Percentiles rank a stretch among this genome's conserved stretches.
These are phyloP conservation scores for Cryphonectria parasitica DNA, from an alignment of 2,329 filamentous ascomycete genomes.

Conservation along the genomic window DNA sequence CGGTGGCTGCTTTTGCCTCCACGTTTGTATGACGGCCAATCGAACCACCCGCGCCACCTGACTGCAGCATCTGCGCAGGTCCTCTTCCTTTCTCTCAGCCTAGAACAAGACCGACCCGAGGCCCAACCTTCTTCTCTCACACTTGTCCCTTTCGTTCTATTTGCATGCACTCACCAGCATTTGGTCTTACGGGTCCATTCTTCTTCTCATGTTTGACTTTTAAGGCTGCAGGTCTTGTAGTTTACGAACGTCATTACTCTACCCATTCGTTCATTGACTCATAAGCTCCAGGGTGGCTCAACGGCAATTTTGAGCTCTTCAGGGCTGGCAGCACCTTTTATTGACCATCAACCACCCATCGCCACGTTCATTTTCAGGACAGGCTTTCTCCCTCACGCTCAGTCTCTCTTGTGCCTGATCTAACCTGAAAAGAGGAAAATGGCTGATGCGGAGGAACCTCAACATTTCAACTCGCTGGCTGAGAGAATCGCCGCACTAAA, in stretches of 20 bases:
- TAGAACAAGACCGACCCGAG: neutral
- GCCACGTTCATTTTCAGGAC: neutral
- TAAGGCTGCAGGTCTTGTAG: neutral
- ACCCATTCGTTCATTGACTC: neutral
- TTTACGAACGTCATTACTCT: neutral
- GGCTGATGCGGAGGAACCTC: conserved; percentile 65
- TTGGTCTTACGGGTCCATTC: neutral
- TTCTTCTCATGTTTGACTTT: neutral
- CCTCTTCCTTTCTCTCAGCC: neutral
- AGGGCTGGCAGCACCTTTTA: neutral
- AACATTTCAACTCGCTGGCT: conserved; percentile 59
- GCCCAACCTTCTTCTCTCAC: neutral
- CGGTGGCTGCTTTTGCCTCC: neutral
- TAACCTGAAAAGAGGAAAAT: conserved; percentile 43
- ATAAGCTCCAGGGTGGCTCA: neutral
- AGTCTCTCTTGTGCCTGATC: neutral
- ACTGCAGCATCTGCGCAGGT: conserved; percentile 2
- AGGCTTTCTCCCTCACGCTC: neutral
- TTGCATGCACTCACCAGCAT: neutral
- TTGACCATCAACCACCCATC: neutral
- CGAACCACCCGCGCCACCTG: neutral
- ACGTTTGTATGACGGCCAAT: neutral
- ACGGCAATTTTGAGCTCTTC: neutral
- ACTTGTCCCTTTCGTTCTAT: neutral
- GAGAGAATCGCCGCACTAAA: conserved; percentile 69